Base-by-base conservation (phyloP, 495 filamentous ascomycete genomes). In the Astrothelium macrocarpum region DNA sequence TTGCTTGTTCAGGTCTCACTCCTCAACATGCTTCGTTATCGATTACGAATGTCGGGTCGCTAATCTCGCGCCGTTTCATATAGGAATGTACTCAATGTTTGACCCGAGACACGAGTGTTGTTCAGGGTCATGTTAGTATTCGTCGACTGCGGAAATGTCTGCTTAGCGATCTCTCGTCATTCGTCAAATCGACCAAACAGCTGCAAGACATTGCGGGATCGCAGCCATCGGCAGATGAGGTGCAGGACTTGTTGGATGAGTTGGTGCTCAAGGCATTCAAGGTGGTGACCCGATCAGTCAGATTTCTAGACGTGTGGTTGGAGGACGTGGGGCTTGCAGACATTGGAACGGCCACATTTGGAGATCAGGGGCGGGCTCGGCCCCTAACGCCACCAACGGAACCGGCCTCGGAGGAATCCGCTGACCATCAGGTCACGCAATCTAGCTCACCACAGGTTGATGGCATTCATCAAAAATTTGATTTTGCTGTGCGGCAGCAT, bases 251-350 rank as follows among this genome's bases (percentile, higher is more conserved):
- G 32, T 79, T 95, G 59, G 93, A 97, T 72, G 90, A 95, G 72
- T 89, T 97, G 84, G 85, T 97, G 12, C 76, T 95, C 59, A 92
- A 91, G 71, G 91, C 91, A 0, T 97, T 95, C 78, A 93, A 89
- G 69, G 90, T 97, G 63, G 89, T 95, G n/a, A 91, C 85, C 62
- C 87, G 91, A 63, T 90, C 89, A 39, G 91, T 97, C 60, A 82
- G 85, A 64, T 97, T 99, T 72, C 79, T 97, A n/a, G 95, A 99
- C 70, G 80, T 91, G 3, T 88, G 91, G 80, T 85, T 90, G 28
- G 85, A 93, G 62, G 88, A 90, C 49, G 49, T 56, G 49, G 49
- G 12, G 20, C 5, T 29, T 20, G 23, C 12, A 9, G 49, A 56
- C 49, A 25, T 56, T 56, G 25, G 45, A 16, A 20, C 45, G 16